These are phyloP conservation scores for Pseudozyma tsukubaensis DNA, from an alignment of 1,284 basidiomycete genomes.

Conservation along the genomic window DNA sequence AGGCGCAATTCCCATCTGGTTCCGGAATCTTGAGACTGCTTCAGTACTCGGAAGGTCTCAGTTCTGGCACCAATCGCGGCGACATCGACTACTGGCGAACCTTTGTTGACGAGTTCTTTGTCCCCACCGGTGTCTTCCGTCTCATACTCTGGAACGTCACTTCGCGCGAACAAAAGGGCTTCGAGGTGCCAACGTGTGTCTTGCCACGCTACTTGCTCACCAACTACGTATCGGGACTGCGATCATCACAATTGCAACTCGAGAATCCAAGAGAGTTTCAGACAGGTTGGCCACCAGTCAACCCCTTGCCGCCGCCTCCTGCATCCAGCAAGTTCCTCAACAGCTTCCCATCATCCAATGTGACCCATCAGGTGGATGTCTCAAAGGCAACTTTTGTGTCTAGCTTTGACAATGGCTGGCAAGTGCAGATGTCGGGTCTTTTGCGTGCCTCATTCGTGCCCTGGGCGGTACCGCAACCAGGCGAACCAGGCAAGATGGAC, in stretches of 20 bases:
- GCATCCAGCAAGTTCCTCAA: slow-evolving; percentile 37
- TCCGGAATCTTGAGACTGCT: slow-evolving; percentile 45
- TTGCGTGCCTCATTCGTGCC: slow-evolving; percentile 50
- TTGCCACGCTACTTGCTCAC: slow-evolving; percentile 55
- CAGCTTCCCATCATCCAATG: slow-evolving; percentile 47
- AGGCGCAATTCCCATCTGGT: slow-evolving; percentile 35
- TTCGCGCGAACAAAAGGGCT: slow-evolving; percentile 56
- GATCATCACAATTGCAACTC: slow-evolving; percentile 36
- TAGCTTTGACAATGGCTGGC: slow-evolving; percentile 56
- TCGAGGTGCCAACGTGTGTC: slow-evolving; percentile 54
- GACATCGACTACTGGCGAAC: slow-evolving; percentile 54
- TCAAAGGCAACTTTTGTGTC: slow-evolving; percentile 38
- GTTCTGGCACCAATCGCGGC: slow-evolving; percentile 26
- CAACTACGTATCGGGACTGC: slow-evolving; percentile 51
- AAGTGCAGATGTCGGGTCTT: slow-evolving; percentile 52
- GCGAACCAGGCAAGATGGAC: slow-evolving; percentile 31
- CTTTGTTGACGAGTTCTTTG: slow-evolving; percentile 53
- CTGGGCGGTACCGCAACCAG: slow-evolving; percentile 21
- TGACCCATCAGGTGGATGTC: slow-evolving; percentile 52
- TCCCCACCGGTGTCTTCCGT: slow-evolving; percentile 46
- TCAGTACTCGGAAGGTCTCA: slow-evolving; percentile 48
- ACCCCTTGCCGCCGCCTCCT: slow-evolving; percentile 45
- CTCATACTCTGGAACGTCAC: slow-evolving; percentile 52
- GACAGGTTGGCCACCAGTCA: slow-evolving; percentile 41
- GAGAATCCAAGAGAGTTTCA: slow-evolving; percentile 51